Evolutionary conservation across 495 filamentous ascomycete species (phyloP).

Genomic region (Lasiosphaeris hirsuta): DNA sequence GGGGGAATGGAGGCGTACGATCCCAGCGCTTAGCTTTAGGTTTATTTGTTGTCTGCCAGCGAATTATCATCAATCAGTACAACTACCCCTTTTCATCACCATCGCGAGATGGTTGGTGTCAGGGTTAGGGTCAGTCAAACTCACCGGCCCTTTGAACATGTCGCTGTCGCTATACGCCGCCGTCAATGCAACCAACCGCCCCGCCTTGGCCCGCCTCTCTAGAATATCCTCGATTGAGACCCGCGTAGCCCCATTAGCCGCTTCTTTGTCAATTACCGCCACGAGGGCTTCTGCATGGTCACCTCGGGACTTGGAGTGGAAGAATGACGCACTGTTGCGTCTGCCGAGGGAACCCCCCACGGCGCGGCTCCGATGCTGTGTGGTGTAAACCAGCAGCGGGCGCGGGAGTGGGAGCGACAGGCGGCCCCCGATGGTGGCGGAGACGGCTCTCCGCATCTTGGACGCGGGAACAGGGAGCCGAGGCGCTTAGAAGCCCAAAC

Average conservation of each 20-base stretch:
- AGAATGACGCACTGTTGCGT: background rate
- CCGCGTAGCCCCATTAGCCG: slow-evolving; percentile 27
- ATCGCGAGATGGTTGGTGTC: background rate
- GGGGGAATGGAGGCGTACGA: slow-evolving; percentile 51
- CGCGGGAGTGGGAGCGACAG: background rate
- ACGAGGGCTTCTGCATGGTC: slow-evolving; percentile 16
- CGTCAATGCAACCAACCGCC: slow-evolving; percentile 65
- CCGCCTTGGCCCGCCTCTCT: slow-evolving; percentile 63
- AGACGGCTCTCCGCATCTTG: no score
- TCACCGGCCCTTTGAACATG: slow-evolving; percentile 75
- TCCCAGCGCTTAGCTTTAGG: slow-evolving; percentile 82
- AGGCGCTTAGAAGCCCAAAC: no score
- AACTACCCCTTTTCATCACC: background rate
- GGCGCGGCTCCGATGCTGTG: background rate
- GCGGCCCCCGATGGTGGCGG: background rate
- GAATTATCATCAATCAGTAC: background rate
- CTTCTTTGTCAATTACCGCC: slow-evolving; percentile 8
- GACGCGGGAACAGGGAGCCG: no score
- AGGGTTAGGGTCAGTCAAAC: slow-evolving; percentile 22
- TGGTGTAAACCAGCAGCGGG: background rate
- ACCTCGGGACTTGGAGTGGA: slow-evolving; percentile 21
- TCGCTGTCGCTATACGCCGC: slow-evolving; percentile 75
- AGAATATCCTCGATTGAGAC: slow-evolving; percentile 69
- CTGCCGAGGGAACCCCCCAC: background rate
- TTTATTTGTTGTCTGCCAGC: slow-evolving; percentile 51